phyloP scores from a whole-genome alignment of 345 rosid genomes.

The Pistacia vera region DNA sequence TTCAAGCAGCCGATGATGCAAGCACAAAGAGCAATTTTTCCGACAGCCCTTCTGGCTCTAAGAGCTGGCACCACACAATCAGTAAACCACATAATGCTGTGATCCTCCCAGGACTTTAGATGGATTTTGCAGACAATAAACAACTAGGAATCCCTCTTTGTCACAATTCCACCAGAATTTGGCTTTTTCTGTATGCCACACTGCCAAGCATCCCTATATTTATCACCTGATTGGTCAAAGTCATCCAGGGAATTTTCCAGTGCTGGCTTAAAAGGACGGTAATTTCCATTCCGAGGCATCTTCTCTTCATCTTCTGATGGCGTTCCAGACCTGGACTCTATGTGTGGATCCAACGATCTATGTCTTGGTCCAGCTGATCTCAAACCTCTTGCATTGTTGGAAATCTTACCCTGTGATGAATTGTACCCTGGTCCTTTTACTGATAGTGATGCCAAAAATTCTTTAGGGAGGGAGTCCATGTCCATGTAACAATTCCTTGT shows the following conservation, averaged over 20 bases:
- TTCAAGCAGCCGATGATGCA: constrained; percentile 9
- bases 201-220: constrained; percentile 82
- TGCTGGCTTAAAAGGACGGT: constrained; percentile 39
- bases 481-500: constrained; percentile 89
- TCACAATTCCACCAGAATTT: constrained; percentile 44
- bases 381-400: constrained; percentile 61
- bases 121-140: constrained; percentile 3
- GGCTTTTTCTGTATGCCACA: constrained; percentile 64
- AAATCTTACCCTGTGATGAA: constrained; percentile 53
- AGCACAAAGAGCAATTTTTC: constrained; percentile 6
- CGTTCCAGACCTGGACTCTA: constrained; percentile 70
- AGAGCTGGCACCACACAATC: constrained; percentile 11
- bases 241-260: constrained; percentile 65
- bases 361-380: constrained; percentile 76
- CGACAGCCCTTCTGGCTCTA: constrained; percentile 14
- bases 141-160: constrained; percentile 52
- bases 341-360: constrained; percentile 58
- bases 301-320: constrained; percentile 82
- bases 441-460: constrained; percentile 42
- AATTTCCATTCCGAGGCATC: constrained; percentile 62
- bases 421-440: constrained; percentile 48
- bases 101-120: constrained; percentile 1
- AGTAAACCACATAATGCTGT: not conserved
- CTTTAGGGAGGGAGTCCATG: constrained; percentile 89
- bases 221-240: constrained; percentile 61